Evolutionary conservation across 176 grass and related monocot genomes (phyloP), one percentile per base, ranked within the genome.

Genomic region (Cenchrus purpureus): DNA sequence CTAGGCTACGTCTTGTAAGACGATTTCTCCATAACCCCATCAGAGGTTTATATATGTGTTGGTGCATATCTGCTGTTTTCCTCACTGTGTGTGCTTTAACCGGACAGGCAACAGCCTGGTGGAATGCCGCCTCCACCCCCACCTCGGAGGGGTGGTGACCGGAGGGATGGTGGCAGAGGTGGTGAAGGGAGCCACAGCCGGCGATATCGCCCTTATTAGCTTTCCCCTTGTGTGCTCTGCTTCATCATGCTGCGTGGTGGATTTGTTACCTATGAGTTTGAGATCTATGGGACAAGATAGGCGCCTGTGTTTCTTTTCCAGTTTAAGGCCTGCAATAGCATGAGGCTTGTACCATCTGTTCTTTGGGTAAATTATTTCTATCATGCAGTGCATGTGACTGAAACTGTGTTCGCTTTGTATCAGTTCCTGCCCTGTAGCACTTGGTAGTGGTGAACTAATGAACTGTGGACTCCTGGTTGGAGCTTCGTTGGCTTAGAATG

Each of bases 1-100:
- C 91, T 99, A 64, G 97, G 91, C 20, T 99, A 99, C 82, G 97
- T 96, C 87, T 56, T 99, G 93, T 99, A 94, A 92, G 97, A 68
- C 71, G 6, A 6, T 29, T 43, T 56, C 15, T 72, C 50, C 20
- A 28, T 29, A 67, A 44, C 68, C 20, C 12, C 73, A 37, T 79
- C 5, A 11, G 69, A 57, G 3, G 3, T 59, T 19, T n/a, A 3
- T 62, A 6, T 28, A 20, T 69, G 20, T n/a, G 14, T 74, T 28
- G 20, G 1, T 17, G 2, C 15, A 44, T 59, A 55, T 29, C 22
- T 83, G 50, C 29, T 25, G 20, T 71, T 40, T 40, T 67, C 4
- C 71, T 92, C 32, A 79, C 52, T 68, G 10, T 28, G 9, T 79
- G 11, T 14, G 71, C 50, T 12, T 78, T 68, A 71, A 53, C 76